Conservation (phyloP, 2,329 filamentous ascomycete species). For the Dactylellina haptotyla region DNA sequence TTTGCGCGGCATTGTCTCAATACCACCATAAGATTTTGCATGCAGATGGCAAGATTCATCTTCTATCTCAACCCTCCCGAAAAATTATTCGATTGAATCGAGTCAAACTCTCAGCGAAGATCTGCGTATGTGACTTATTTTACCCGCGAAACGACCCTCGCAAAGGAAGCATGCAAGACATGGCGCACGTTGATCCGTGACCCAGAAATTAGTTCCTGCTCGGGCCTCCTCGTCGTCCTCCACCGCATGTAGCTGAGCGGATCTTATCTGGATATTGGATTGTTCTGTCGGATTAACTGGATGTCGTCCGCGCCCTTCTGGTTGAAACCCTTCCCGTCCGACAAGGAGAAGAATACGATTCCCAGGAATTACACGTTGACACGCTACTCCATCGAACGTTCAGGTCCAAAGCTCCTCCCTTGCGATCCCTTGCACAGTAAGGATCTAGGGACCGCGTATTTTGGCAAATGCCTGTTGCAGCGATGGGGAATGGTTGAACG, state of each 20-base stretch:
- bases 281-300: conserved; percentile 38
- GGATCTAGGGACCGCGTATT: conserved; percentile 49
- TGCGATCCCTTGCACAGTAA: conserved; percentile 33
- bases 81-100: conserved; percentile 31
- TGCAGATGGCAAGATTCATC: conserved; percentile 1
- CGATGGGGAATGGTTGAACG: conserved; percentile 31
- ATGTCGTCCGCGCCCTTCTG: conserved; percentile 2
- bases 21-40: conserved; percentile 3
- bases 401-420: conserved; percentile 11
- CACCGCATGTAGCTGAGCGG: conserved; percentile 33
- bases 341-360: conserved; percentile 28
- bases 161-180: conserved; percentile 44
- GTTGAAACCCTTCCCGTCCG: conserved; percentile 4
- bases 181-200: conserved; percentile 54
- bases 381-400: conserved; percentile 17
- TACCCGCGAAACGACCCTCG: conserved; percentile 52
- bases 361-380: conserved; percentile 46
- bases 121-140: conserved; percentile 23
- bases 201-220: conserved; percentile 53
- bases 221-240: conserved; percentile 39
- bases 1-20: conserved; percentile 1
- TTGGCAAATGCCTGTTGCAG: conserved; percentile 52
- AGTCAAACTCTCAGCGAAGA: conserved; percentile 16
- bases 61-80: conserved; percentile 8
- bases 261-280: conserved; percentile 43